These are phyloP conservation scores for Mycena filopes DNA, from an alignment of 768 basidiomycete species.

Conservation along the genomic window DNA sequence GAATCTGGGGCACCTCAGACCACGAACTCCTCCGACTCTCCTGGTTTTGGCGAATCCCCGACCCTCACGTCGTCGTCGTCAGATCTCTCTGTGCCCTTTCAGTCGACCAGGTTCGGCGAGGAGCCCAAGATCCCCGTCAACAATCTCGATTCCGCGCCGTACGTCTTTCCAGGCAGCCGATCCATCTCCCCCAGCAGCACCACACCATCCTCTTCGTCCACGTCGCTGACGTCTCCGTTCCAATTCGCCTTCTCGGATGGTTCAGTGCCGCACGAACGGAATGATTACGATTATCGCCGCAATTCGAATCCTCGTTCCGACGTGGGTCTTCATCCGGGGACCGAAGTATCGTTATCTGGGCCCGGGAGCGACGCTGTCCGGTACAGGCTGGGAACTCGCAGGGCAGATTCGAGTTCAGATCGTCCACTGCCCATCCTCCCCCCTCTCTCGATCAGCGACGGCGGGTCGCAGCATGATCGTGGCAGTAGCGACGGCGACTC, in stretches of 20 bases:
- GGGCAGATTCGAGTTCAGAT: constrained; percentile 60
- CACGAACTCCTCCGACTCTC: constrained; percentile 61
- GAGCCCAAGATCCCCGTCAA: constrained; percentile 67
- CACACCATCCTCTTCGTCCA: constrained; percentile 70
- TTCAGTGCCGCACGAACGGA: constrained; percentile 61
- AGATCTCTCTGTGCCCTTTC: constrained; percentile 30
- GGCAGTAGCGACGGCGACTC: constrained; percentile 69
- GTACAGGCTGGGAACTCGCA: constrained; percentile 64
- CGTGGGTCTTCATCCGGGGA: constrained; percentile 68
- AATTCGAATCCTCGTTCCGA: constrained; percentile 65
- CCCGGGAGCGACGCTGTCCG: constrained; percentile 66
- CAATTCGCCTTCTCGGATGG: constrained; percentile 73
- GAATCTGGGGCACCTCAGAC: constrained; percentile 53
- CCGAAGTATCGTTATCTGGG: constrained; percentile 71
- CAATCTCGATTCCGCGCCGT: constrained; percentile 63
- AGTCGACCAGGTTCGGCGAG: constrained; percentile 54
- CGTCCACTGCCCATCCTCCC: constrained; percentile 59
- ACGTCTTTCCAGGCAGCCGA: constrained; percentile 73
- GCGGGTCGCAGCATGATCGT: constrained; percentile 60
- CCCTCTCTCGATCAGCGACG: constrained; percentile 62
- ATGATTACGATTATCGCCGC: constrained; percentile 76
- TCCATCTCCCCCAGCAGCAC: constrained; percentile 78
- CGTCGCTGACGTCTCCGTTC: constrained; percentile 73
- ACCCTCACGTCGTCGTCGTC: constrained; percentile 55
- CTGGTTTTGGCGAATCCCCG: constrained; percentile 68